Conservation (phyloP, 2,329 filamentous ascomycete species). For the Dactylonectria estremocensis region DNA sequence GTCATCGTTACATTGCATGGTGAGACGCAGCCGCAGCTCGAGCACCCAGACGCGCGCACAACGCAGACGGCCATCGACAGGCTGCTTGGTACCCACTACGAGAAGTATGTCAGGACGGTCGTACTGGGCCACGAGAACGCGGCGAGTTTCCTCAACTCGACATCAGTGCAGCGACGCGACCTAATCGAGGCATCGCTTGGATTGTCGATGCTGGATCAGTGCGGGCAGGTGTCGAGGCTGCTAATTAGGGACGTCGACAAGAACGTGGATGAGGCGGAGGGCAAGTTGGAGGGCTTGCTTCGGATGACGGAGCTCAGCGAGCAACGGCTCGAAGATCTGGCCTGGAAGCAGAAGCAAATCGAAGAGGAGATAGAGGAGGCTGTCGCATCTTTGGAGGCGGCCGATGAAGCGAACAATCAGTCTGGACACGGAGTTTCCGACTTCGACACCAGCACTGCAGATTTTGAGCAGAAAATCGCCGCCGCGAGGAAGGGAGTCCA, state of each 20-base stretch:
- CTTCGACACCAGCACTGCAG: neutral
- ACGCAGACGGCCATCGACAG: slow-evolving; percentile 40
- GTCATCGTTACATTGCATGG: slow-evolving; percentile 31
- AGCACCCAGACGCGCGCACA: slow-evolving; percentile 18
- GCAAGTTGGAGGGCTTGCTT: neutral
- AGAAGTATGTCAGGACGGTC: slow-evolving; percentile 38
- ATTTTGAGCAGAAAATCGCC: neutral
- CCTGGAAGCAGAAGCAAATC: slow-evolving; percentile 1
- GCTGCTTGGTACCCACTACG: slow-evolving; percentile 37
- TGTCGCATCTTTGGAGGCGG: slow-evolving; percentile 9
- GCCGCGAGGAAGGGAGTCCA: slow-evolving; percentile 8
- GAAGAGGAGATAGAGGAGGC: slow-evolving; percentile 9
- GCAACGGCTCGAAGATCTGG: neutral
- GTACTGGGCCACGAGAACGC: slow-evolving; percentile 41
- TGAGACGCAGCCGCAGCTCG: slow-evolving; percentile 31
- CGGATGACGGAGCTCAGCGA: slow-evolving; percentile 3
- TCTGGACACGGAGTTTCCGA: neutral
- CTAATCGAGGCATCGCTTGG: slow-evolving; percentile 41
- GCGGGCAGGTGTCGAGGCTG: slow-evolving; percentile 14
- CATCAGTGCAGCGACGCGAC: slow-evolving; percentile 14
- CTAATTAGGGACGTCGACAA: slow-evolving; percentile 31
- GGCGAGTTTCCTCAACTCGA: slow-evolving; percentile 39
- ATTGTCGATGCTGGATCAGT: slow-evolving; percentile 36
- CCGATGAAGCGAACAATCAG: neutral
- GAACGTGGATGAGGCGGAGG: neutral